Evolutionary conservation across 495 filamentous ascomycete genomes (phyloP).

Genomic region (Peziza echinospora): DNA sequence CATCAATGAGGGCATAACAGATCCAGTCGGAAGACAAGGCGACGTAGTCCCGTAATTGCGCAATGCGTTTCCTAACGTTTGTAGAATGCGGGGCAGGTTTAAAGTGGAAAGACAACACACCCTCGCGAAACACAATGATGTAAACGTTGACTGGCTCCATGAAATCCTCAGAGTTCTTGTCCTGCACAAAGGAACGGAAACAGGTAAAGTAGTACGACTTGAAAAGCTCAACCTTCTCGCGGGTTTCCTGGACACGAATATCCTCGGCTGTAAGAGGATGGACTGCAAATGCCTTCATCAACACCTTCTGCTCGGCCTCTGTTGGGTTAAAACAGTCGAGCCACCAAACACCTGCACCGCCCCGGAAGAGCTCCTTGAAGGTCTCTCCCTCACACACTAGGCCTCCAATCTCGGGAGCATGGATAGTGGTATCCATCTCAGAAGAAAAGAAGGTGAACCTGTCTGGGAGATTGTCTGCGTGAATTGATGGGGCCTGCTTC

Average conservation of each 20-base stretch:
- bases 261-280: conserved; percentile 90
- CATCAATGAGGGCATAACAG: conserved; percentile 66
- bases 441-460: conserved; percentile 94
- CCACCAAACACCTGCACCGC: conserved; percentile 89
- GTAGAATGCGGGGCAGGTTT: conserved; percentile 80
- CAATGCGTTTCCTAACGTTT: conserved; percentile 80
- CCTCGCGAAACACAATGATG: conserved; percentile 87
- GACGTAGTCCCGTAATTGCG: conserved; percentile 84
- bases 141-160: conserved; percentile 95
- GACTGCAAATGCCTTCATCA: conserved; percentile 82
- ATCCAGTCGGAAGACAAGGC: conserved; percentile 93
- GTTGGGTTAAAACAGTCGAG: conserved; percentile 79
- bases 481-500: conserved; percentile 29
- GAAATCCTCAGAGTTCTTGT: conserved; percentile 65
- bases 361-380: conserved; percentile 72
- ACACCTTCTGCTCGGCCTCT: conserved; percentile 73
- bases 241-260: conserved; percentile 88
- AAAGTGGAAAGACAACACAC: conserved; percentile 89
- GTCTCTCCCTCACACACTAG: conserved; percentile 71
- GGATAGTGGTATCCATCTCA: conserved; percentile 71
- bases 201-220: conserved; percentile 95
- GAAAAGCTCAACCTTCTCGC: conserved; percentile 96
- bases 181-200: conserved; percentile 91
- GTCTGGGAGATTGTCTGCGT: conserved; percentile 25
- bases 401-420: conserved; percentile 69